These are phyloP conservation scores for Penicillium egyptiacum DNA, from an alignment of 495 filamentous ascomycete species.

Conservation along the genomic window DNA sequence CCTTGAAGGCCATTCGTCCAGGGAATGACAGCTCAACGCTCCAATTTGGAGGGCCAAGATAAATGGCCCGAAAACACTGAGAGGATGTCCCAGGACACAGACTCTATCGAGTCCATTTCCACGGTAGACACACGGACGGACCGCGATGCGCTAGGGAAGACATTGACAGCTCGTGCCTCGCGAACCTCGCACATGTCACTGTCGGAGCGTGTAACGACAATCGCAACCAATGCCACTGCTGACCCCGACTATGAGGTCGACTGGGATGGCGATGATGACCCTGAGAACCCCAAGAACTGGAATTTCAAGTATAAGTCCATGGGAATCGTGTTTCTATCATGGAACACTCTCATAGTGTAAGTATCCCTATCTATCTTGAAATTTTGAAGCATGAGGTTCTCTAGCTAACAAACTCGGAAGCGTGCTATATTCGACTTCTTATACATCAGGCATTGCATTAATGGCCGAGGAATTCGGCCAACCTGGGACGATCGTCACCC, in stretches of 20 bases:
- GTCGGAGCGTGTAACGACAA: slow-evolving; percentile 47
- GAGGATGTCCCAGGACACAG: slow-evolving; percentile 20
- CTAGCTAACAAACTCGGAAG: slow-evolving; percentile 25
- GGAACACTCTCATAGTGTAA: slow-evolving; percentile 67
- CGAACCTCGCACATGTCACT: slow-evolving; percentile 31
- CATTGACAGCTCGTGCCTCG: slow-evolving; percentile 27
- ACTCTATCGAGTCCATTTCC: slow-evolving; percentile 34
- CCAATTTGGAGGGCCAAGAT: slow-evolving; percentile 20
- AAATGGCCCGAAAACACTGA: slow-evolving; percentile 30
- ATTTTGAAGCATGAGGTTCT: not conserved
- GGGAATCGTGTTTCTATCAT: slow-evolving; percentile 64
- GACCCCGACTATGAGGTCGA: slow-evolving; percentile 74
- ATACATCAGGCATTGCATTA: slow-evolving; percentile 66
- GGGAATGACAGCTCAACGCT: slow-evolving; percentile 23
- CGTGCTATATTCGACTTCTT: slow-evolving; percentile 84
- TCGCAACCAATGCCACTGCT: slow-evolving; percentile 58
- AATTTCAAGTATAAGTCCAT: slow-evolving; percentile 62
- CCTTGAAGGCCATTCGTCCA: not conserved
- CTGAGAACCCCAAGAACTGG: slow-evolving; percentile 77
- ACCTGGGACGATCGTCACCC: slow-evolving; percentile 58
- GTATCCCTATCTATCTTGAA: slow-evolving; percentile 18
- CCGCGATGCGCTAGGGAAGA: slow-evolving; percentile 29
- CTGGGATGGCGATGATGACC: slow-evolving; percentile 64
- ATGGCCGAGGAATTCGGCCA: slow-evolving; percentile 67
- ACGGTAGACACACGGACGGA: slow-evolving; percentile 35